Evolutionary conservation across 2,329 filamentous ascomycete species (phyloP).

Genomic region (Sclerotinia trifoliorum): DNA sequence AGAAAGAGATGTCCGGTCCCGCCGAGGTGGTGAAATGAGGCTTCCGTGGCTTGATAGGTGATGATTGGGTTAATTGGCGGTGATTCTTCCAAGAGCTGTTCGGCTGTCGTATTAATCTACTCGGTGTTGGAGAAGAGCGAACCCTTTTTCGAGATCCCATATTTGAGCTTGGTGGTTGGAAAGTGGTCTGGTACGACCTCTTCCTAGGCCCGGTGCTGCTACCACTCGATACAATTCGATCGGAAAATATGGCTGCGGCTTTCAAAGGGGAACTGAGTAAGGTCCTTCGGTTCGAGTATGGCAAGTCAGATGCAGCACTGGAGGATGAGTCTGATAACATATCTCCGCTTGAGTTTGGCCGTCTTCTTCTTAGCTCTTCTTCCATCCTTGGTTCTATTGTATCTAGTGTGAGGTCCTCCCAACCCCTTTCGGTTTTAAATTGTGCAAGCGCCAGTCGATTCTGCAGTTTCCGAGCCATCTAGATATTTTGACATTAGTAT

Average conservation of each 20-base stretch:
- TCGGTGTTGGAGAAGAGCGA: conserved; percentile 61
- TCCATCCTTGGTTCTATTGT: conserved; percentile 82
- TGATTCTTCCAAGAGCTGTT: conserved; percentile 72
- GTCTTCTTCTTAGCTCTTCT: conserved; percentile 67
- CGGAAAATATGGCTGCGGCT: conserved; percentile 73
- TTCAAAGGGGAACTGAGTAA: conserved; percentile 82
- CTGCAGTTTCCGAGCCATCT: conserved; percentile 93
- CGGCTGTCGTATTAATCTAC: conserved; percentile 54
- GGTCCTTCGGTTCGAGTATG: conserved; percentile 57
- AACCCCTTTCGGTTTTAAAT: conserved; percentile 95
- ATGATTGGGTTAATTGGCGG: conserved; percentile 78
- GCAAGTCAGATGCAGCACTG: conserved; percentile 69
- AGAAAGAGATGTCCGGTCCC: conserved; percentile 75
- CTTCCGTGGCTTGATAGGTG: conserved; percentile 75
- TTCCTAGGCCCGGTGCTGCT: conserved; percentile 66
- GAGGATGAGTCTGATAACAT: conserved; percentile 85
- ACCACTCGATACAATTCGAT: conserved; percentile 70
- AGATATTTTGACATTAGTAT: conserved; percentile 31
- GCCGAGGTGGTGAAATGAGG: conserved; percentile 71
- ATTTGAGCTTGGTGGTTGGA: conserved; percentile 49
- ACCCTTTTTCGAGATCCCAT: conserved; percentile 64
- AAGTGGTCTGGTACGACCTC: conserved; percentile 59
- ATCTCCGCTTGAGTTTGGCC: conserved; percentile 65
- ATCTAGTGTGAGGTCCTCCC: conserved; percentile 85
- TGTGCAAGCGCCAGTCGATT: conserved; percentile 93